A percentile compares a stretch with the other conserved stretches of the same genome.
phyloP scores from a whole-genome alignment of 345 rosid genomes.

The Gossypium herbaceum region DNA sequence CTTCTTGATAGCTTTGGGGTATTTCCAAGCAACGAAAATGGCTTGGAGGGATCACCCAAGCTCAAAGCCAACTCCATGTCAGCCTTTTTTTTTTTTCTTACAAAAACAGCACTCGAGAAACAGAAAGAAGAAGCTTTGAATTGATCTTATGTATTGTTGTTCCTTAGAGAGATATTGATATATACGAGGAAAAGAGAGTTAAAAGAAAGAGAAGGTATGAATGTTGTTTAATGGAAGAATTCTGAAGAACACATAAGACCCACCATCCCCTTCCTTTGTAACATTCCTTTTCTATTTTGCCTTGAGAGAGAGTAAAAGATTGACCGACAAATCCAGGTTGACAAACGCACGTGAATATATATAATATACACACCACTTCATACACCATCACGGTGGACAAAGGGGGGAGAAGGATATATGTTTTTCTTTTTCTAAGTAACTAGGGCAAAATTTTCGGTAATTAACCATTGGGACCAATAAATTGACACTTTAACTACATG shows the following conservation, averaged over 20 bases:
- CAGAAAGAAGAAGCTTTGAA: background rate
- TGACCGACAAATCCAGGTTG: conserved; percentile 65
- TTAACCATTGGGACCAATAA: no score
- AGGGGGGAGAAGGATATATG: no score
- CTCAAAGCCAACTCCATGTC: conserved; percentile 86
- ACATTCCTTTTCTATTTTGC: conserved; percentile 14
- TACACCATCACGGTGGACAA: conserved; percentile 17
- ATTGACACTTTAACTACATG: no score
- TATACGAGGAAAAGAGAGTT: background rate
- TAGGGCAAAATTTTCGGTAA: no score
- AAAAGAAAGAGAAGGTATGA: background rate
- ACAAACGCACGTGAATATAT: conserved; percentile 74
- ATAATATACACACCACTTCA: conserved; percentile 39
- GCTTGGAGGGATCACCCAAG: conserved; percentile 65
- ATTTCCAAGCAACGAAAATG: conserved; percentile 57
- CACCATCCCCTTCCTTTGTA: background rate
- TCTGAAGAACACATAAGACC: conserved; percentile 1
- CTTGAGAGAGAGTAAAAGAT: conserved; percentile 30
- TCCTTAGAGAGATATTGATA: background rate
- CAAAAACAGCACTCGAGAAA: background rate
- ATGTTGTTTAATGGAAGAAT: background rate
- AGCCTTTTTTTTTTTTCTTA: background rate
- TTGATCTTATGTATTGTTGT: background rate
- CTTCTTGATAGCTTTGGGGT: conserved; percentile 27
- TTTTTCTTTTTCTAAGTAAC: no score